These are phyloP conservation scores for Apiotrichum akiyoshidainum DNA, from an alignment of 1,284 basidiomycete genomes.

Conservation along the genomic window DNA sequence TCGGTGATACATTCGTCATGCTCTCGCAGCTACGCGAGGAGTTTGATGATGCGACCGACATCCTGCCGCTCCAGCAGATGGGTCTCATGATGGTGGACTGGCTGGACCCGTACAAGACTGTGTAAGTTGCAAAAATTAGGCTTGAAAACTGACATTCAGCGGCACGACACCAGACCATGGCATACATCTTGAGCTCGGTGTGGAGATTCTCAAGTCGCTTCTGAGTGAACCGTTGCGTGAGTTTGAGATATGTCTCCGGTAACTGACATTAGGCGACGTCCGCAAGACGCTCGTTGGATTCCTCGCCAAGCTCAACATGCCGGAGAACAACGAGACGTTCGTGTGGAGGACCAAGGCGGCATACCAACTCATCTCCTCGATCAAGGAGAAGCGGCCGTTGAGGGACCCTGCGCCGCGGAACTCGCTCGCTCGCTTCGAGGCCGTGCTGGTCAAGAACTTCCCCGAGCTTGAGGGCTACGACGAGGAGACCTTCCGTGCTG, in stretches of 20 bases:
- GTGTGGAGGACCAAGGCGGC: slow-evolving; percentile 62
- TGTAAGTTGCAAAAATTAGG: slow-evolving; percentile 55
- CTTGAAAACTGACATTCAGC: neutral
- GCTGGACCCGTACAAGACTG: slow-evolving; percentile 81
- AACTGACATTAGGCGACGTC: slow-evolving; percentile 60
- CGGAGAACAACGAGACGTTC: slow-evolving; percentile 59
- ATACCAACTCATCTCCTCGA: slow-evolving; percentile 60
- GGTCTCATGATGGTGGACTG: slow-evolving; percentile 85
- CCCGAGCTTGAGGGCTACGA: slow-evolving; percentile 62
- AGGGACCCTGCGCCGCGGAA: slow-evolving; percentile 68
- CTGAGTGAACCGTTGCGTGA: slow-evolving; percentile 40
- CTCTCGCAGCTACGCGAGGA: slow-evolving; percentile 64
- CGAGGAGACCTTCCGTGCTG: slow-evolving; percentile 57
- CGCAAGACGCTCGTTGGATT: slow-evolving; percentile 77
- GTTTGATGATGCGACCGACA: slow-evolving; percentile 69
- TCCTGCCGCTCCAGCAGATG: slow-evolving; percentile 76
- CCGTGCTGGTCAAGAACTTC: slow-evolving; percentile 60
- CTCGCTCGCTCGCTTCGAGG: slow-evolving; percentile 66
- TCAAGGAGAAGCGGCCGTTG: slow-evolving; percentile 70
- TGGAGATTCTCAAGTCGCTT: slow-evolving; percentile 64
- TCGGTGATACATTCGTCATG: slow-evolving; percentile 69
- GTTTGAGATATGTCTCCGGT: slow-evolving; percentile 40
- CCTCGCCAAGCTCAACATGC: slow-evolving; percentile 72
- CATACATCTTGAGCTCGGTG: slow-evolving; percentile 75
- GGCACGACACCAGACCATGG: slow-evolving; percentile 50